Conservation (phyloP, 2,329 filamentous ascomycete species). For the Arachnopeziza araneosa region DNA sequence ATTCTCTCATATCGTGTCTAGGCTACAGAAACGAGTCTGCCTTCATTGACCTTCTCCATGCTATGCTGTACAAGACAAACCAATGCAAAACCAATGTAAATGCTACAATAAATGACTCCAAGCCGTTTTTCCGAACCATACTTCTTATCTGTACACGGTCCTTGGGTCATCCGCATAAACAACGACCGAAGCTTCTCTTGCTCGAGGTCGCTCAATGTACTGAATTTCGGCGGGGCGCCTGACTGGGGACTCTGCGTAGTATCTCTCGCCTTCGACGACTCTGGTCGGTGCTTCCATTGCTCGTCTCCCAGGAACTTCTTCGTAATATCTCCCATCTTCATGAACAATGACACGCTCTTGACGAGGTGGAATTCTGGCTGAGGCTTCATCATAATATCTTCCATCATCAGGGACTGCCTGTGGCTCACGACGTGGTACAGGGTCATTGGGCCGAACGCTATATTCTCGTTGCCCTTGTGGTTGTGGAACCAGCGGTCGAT, state of each 20-base stretch:
- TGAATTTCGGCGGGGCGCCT: slow-evolving; percentile 22
- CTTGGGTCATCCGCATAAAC: slow-evolving; percentile 28
- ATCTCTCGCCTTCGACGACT: slow-evolving; percentile 17
- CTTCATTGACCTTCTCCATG: background rate
- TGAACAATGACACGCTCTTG: background rate
- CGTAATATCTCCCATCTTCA: slow-evolving; percentile 1
- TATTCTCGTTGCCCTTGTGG: slow-evolving; percentile 25
- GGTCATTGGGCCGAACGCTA: slow-evolving; percentile 26
- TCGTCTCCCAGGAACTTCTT: background rate
- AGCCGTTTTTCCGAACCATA: background rate
- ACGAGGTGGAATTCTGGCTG: slow-evolving; percentile 2
- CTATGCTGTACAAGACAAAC: background rate
- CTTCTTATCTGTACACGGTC: slow-evolving; percentile 26
- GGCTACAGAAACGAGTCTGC: too few species aligned
- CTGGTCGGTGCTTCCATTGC: background rate
- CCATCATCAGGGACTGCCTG: slow-evolving; percentile 15
- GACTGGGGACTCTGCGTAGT: slow-evolving; percentile 22
- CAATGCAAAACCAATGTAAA: background rate
- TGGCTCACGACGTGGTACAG: slow-evolving; percentile 21
- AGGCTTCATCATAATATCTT: slow-evolving; percentile 24
- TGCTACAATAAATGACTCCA: background rate
- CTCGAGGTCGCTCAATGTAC: slow-evolving; percentile 26
- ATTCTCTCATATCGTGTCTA: too few species aligned
- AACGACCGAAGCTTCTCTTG: slow-evolving; percentile 26
- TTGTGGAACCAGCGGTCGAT: slow-evolving; percentile 21